Conservation (phyloP, 495 filamentous ascomycete species). For the Parachaetomium inaequale region DNA sequence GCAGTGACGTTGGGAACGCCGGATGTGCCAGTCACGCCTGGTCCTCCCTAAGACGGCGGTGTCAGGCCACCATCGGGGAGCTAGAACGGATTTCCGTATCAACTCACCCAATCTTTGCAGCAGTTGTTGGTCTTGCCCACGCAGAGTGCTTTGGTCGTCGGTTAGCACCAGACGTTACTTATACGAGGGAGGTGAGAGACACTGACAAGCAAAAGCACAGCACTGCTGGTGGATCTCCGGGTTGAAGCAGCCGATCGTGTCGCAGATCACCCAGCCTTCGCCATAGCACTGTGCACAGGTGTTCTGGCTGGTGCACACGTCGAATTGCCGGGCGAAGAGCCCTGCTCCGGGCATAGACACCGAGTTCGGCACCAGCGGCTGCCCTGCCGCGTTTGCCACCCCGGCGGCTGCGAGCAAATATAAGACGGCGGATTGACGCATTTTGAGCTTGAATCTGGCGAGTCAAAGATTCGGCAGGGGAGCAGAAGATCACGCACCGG, state of each 20-base stretch:
- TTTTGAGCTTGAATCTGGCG: neutral
- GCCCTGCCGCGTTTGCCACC: neutral
- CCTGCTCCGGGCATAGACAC: neutral
- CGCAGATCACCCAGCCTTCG: neutral
- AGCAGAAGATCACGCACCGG: no score
- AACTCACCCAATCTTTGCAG: neutral
- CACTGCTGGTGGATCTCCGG: slow-evolving; percentile 4
- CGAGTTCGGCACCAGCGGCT: neutral
- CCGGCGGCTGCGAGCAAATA: neutral
- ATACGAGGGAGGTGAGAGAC: neutral
- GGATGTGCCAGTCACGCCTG: neutral
- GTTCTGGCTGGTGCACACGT: neutral
- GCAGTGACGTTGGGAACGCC: slow-evolving; percentile 1
- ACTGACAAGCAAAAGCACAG: neutral
- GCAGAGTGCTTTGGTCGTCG: neutral
- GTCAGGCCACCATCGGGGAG: neutral
- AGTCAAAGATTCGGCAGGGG: no score
- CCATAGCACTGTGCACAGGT: neutral
- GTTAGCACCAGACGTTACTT: neutral
- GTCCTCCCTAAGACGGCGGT: neutral
- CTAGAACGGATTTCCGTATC: neutral
- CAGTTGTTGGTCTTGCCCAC: slow-evolving; percentile 4
- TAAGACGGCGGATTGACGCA: neutral
- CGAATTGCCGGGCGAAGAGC: neutral
- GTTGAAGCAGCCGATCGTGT: slow-evolving; percentile 7